Percentiles rank a stretch among this genome's conserved stretches.
These are phyloP conservation scores for Tolypocladium pustulatum DNA, from an alignment of 2,329 filamentous ascomycete species.

Conservation along the genomic window DNA sequence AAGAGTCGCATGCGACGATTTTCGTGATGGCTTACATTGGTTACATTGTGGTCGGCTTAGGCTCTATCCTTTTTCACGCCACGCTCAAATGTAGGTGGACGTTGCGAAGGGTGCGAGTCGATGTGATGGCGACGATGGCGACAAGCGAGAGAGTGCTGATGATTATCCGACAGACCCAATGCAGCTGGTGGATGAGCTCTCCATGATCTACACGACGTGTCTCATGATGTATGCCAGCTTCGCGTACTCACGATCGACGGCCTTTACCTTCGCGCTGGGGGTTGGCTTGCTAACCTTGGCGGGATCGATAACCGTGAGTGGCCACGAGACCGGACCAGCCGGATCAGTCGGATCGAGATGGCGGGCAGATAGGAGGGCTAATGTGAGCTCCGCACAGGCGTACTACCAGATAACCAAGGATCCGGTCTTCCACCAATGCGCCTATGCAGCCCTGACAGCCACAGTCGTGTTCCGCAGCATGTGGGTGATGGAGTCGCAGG, in stretches of 20 bases:
- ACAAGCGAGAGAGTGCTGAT: neutral
- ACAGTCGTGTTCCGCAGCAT: constrained; percentile 63
- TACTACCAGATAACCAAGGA: constrained; percentile 74
- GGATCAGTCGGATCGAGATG: neutral
- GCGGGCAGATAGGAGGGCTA: neutral
- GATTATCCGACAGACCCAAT: constrained; percentile 35
- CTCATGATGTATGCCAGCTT: constrained; percentile 58
- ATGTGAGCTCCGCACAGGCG: constrained; percentile 14
- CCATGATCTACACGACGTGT: constrained; percentile 50
- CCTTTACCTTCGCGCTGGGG: constrained; percentile 43
- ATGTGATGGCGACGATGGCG: neutral
- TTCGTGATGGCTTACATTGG: constrained; percentile 56
- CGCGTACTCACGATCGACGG: constrained; percentile 49
- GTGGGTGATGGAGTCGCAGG: constrained; percentile 54
- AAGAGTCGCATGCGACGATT: constrained; percentile 62
- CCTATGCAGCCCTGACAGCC: constrained; percentile 62
- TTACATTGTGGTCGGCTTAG: constrained; percentile 42
- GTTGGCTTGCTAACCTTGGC: constrained; percentile 43
- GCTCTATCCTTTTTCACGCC: constrained; percentile 46
- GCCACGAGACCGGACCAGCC: neutral
- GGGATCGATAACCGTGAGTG: constrained; percentile 62
- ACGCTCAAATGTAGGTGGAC: constrained; percentile 40
- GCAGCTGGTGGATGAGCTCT: constrained; percentile 49
- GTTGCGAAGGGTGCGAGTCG: neutral
- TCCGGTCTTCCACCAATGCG: constrained; percentile 72